Percentiles rank a stretch among this genome's conserved stretches.
These are phyloP conservation scores for Cryphonectria parasitica DNA, from an alignment of 2,329 filamentous ascomycete species.

Conservation along the genomic window DNA sequence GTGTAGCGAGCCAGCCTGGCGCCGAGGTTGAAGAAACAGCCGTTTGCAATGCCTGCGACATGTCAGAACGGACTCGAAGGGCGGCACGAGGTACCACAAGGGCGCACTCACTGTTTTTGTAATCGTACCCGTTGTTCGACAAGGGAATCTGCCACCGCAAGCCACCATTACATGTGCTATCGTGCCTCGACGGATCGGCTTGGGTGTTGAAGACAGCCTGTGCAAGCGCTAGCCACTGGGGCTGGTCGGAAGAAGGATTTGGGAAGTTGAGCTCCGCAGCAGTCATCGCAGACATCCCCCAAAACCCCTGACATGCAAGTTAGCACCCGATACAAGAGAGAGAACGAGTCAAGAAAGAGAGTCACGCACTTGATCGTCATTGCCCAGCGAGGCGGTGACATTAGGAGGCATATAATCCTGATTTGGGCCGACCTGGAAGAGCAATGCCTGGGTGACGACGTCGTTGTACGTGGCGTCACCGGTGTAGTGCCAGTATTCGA, in stretches of 20 bases:
- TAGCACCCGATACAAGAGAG: background rate
- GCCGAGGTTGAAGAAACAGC: constrained; percentile 55
- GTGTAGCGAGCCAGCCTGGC: constrained; percentile 72
- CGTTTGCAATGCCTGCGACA: constrained; percentile 48
- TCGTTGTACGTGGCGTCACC: constrained; percentile 67
- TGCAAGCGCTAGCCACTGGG: constrained; percentile 72
- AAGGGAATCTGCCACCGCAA: constrained; percentile 84
- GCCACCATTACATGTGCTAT: constrained; percentile 70
- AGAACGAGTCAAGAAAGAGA: background rate
- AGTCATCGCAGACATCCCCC: constrained; percentile 71
- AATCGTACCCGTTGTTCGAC: constrained; percentile 78
- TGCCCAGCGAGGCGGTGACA: constrained; percentile 70
- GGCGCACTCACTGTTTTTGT: constrained; percentile 55
- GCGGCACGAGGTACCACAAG: too few species aligned
- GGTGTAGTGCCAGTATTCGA: constrained; percentile 73
- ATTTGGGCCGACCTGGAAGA: constrained; percentile 72
- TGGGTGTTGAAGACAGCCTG: constrained; percentile 84
- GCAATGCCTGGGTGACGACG: constrained; percentile 58
- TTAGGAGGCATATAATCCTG: constrained; percentile 79
- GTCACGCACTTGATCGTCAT: constrained; percentile 66
- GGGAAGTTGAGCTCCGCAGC: constrained; percentile 72
- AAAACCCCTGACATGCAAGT: constrained; percentile 59
- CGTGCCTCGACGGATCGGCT: constrained; percentile 70
- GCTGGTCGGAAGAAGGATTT: constrained; percentile 58
- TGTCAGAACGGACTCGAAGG: constrained; percentile 5